These are phyloP conservation scores for cucumber (Cucumis sativus) DNA, from an alignment of 306 rosid genomes.

Conservation along the genomic window Cucumber_9930_V3 NC_026658.2:1522001-1522500, in stretches of 20 bases:
- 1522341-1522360: constrained; percentile 47
- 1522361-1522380: constrained; percentile 28
- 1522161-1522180: neutral
- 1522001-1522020: constrained; percentile 30
- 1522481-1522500: no score
- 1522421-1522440: no score
- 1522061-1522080: constrained; percentile 20
- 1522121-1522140: neutral
- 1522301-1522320: constrained; percentile 53
- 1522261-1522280: constrained; percentile 41
- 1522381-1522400: no score
- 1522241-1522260: constrained; percentile 26
- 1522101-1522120: constrained; percentile 32
- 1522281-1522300: constrained; percentile 52
- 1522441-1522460: no score
- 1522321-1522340: constrained; percentile 39
- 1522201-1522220: constrained; percentile 28
- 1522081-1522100: constrained; percentile 20
- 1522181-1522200: no score
- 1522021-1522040: constrained; percentile 46
- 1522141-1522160: neutral
- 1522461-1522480: no score
- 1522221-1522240: constrained; percentile 31
- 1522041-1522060: constrained; percentile 71
- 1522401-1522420: no score